These are phyloP conservation scores for Saturnispora diversa DNA, from an alignment of 805 yeast species.

Conservation along the genomic window DNA sequence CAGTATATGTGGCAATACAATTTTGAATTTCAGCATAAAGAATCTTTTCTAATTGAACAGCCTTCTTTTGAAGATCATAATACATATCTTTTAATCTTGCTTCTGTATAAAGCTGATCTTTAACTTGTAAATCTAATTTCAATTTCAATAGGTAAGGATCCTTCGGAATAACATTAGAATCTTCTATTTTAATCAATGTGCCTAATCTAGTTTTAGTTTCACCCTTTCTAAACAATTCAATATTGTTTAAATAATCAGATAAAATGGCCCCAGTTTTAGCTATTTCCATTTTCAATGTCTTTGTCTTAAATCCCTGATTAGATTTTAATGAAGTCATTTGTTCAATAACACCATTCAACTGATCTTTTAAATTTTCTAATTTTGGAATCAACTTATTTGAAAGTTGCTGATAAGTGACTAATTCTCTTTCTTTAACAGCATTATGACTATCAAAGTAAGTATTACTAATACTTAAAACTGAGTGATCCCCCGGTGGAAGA, in stretches of 20 bases:
- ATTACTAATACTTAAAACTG: constrained; percentile 31
- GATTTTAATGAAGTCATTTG: constrained; percentile 46
- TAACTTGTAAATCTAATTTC: constrained; percentile 56
- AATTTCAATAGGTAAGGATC: constrained; percentile 62
- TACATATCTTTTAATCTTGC: constrained; percentile 59
- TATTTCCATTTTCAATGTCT: constrained; percentile 50
- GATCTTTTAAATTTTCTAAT: constrained; percentile 47
- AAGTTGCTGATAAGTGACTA: constrained; percentile 44
- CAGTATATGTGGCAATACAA: constrained; percentile 43
- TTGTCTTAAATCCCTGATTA: constrained; percentile 45
- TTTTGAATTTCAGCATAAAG: constrained; percentile 55
- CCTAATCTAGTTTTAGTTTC: constrained; percentile 29
- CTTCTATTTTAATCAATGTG: constrained; percentile 20
- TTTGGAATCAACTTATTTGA: constrained; percentile 43
- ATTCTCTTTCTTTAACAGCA: constrained; percentile 35
- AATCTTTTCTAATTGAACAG: constrained; percentile 56
- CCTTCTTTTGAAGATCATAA: constrained; percentile 55
- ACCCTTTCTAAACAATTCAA: constrained; percentile 35
- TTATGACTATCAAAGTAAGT: constrained; percentile 28
- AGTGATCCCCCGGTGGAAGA: constrained; percentile 30
- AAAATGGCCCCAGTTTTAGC: constrained; percentile 54
- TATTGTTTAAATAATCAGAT: constrained; percentile 38
- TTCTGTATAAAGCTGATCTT: constrained; percentile 55
- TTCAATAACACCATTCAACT: constrained; percentile 44
- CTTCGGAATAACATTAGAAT: constrained; percentile 21